Conservation (phyloP, 2,329 filamentous ascomycete species). For the Septoria linicola region DNA sequence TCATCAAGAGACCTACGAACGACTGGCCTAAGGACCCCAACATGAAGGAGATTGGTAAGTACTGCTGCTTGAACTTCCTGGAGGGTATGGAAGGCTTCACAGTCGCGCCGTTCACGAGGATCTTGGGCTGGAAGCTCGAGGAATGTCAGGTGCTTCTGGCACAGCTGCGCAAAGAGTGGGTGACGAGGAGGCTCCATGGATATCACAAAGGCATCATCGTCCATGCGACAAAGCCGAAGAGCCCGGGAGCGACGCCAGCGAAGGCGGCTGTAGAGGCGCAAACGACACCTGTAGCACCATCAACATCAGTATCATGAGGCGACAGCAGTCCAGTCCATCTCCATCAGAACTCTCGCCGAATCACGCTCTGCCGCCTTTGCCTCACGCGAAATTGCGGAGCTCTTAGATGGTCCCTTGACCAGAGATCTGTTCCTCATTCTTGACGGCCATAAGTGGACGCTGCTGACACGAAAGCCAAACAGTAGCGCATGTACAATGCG, state of each 20-base stretch:
- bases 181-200: constrained; percentile 24
- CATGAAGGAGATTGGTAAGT: constrained; percentile 20
- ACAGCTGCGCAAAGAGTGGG: constrained; percentile 9
- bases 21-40: constrained; percentile 35
- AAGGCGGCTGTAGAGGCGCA: background rate
- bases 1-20: constrained; percentile 30
- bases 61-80: constrained; percentile 26
- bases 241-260: background rate
- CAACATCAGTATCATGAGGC: no score
- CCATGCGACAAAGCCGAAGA: constrained; percentile 11
- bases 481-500: no score
- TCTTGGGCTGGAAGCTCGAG: constrained; percentile 45
- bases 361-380: no score
- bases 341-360: no score
- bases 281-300: no score
- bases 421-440: no score
- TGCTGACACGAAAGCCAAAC: no score
- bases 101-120: constrained; percentile 45
- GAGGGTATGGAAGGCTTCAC: constrained; percentile 32
- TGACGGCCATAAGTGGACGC: no score
- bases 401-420: no score
- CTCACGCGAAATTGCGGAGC: no score
- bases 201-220: constrained; percentile 26
- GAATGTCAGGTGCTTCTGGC: constrained; percentile 10
- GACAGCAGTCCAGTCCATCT: no score